A percentile compares a stretch with the other conserved stretches of the same genome.
Evolutionary conservation across 2,329 filamentous ascomycete genomes (phyloP).

Genomic region (Monilinia fructigena): DNA sequence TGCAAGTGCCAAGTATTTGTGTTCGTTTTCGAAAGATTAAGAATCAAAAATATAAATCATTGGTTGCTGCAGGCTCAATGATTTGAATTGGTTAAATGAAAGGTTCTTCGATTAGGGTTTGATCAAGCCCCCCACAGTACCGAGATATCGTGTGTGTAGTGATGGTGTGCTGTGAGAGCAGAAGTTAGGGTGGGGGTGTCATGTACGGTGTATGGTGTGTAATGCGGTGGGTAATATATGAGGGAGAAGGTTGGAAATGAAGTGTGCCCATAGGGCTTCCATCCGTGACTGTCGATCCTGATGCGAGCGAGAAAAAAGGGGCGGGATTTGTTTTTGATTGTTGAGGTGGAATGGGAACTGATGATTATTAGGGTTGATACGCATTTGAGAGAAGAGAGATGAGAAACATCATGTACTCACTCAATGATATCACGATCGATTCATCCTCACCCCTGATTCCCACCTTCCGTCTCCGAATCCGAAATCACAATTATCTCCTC

Average conservation of each 20-base stretch:
- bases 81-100: too few relatives aligned
- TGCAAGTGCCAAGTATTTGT: too few relatives aligned
- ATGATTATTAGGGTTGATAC: neutral
- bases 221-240: neutral
- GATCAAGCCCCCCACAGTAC: too few relatives aligned
- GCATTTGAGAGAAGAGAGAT: neutral
- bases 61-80: too few relatives aligned
- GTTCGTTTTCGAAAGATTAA: too few relatives aligned
- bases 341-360: neutral
- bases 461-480: neutral
- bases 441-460: neutral
- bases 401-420: too few relatives aligned
- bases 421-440: too few relatives aligned
- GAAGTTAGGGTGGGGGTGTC: neutral
- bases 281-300: neutral
- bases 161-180: too few relatives aligned
- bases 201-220: neutral
- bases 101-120: too few relatives aligned
- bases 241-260: neutral
- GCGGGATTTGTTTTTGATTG: neutral
- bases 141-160: too few relatives aligned
- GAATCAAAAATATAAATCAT: too few relatives aligned
- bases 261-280: neutral
- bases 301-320: neutral
- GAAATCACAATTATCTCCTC: constrained; percentile 1